Conservation (phyloP, 768 basidiomycete genomes). For the Termitomyces sp. region DNA sequence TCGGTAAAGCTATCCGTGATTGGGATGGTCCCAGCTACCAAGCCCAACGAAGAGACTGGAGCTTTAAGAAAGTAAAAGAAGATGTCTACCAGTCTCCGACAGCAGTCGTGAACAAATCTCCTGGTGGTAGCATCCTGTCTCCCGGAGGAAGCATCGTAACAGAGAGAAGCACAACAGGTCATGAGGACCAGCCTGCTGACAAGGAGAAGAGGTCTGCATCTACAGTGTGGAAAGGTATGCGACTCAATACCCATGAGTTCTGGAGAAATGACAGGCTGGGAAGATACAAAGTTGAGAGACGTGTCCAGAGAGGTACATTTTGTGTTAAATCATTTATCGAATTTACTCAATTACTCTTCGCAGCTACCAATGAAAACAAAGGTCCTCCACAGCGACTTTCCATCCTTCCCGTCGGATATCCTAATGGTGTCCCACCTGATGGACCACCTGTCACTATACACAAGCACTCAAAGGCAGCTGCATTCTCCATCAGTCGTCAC, state of each 20-base stretch:
- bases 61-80: constrained; percentile 49
- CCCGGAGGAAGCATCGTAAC: constrained; percentile 25
- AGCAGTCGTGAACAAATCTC: constrained; percentile 10
- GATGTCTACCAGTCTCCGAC: constrained; percentile 21
- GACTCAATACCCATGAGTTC: constrained; percentile 49
- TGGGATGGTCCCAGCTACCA: constrained; percentile 46
- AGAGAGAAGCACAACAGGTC: constrained; percentile 12
- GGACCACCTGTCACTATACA: constrained; percentile 71
- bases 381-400: constrained; percentile 66
- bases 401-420: constrained; percentile 49
- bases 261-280: constrained; percentile 66
- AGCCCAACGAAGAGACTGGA: constrained; percentile 46
- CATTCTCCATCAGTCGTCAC: constrained; percentile 74
- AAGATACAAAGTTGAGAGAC: constrained; percentile 54
- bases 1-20: constrained; percentile 29
- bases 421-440: constrained; percentile 29
- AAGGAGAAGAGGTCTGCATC: constrained; percentile 17
- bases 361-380: constrained; percentile 48
- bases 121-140: constrained; percentile 23
- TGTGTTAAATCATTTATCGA: neutral
- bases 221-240: constrained; percentile 42
- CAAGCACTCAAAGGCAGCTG: constrained; percentile 74
- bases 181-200: constrained; percentile 6
- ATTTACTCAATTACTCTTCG: neutral
- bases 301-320: constrained; percentile 33